Conservation (phyloP, 352 stramenopile species). For the Pythium graminicola region DNA sequence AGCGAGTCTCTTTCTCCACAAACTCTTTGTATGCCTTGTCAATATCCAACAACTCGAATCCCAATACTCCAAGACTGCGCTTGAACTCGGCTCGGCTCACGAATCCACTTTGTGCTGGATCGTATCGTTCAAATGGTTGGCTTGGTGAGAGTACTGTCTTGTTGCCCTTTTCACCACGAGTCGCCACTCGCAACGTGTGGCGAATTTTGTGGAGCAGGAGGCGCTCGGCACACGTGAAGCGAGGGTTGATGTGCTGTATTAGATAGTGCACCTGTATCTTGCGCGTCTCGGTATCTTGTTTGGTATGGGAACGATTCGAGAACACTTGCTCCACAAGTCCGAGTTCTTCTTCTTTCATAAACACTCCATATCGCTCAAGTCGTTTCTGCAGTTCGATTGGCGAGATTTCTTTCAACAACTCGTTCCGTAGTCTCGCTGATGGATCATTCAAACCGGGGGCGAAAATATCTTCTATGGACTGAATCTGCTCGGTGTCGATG, state of each 20-base stretch:
- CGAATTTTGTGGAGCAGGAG: constrained; percentile 61
- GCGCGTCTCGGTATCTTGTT: background rate
- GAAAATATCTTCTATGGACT: constrained; percentile 36
- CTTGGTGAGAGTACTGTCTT: constrained; percentile 24
- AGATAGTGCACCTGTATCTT: constrained; percentile 43
- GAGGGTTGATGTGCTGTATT: constrained; percentile 50
- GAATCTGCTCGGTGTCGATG: constrained; percentile 41
- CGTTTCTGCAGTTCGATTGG: constrained; percentile 8
- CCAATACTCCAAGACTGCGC: constrained; percentile 44
- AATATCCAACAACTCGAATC: constrained; percentile 65
- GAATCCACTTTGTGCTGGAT: constrained; percentile 34
- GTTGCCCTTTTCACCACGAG: constrained; percentile 26
- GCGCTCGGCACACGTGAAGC: constrained; percentile 37
- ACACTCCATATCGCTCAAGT: constrained; percentile 18
- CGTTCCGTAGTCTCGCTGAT: constrained; percentile 9
- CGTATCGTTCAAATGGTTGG: constrained; percentile 52
- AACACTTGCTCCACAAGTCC: constrained; percentile 19
- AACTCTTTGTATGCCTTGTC: constrained; percentile 47
- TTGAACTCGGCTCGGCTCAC: constrained; percentile 64
- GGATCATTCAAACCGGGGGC: background rate
- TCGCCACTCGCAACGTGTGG: constrained; percentile 36
- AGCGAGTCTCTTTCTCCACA: constrained; percentile 22
- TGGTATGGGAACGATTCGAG: background rate
- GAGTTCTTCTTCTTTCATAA: constrained; percentile 16
- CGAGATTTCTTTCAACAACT: constrained; percentile 13